Conservation (phyloP, 2,329 filamentous ascomycete genomes). For the Colletotrichum sp. region DNA sequence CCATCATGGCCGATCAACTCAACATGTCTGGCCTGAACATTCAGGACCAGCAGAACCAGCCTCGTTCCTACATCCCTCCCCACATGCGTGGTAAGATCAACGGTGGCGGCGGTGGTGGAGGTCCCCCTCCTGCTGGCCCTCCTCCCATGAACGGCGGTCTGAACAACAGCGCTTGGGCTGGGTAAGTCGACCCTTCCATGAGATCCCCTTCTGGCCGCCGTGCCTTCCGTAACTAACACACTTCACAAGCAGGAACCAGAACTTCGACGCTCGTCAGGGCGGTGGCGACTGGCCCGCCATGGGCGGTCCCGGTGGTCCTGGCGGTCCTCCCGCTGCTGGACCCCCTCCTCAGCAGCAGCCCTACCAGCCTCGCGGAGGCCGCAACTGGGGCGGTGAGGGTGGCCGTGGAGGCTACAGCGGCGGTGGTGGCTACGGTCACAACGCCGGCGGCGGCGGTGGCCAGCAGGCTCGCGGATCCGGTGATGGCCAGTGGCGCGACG, state of each 20-base stretch:
- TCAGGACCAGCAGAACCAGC: conserved; percentile 46
- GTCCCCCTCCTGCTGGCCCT: conserved; percentile 29
- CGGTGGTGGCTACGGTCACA: conserved; percentile 45
- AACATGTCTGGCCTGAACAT: conserved; percentile 81
- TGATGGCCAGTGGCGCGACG: conserved; percentile 95
- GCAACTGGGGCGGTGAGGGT: conserved; percentile 33
- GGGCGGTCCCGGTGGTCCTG: conserved; percentile 28
- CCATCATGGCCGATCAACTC: conserved; percentile 81
- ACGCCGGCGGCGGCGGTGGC: conserved; percentile 49
- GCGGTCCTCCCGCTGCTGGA: conserved; percentile 32
- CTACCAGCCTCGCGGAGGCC: conserved; percentile 16
- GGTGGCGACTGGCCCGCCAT: conserved; percentile 24
- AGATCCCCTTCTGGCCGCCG: conserved; percentile 22
- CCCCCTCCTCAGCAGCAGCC: conserved; percentile 24
- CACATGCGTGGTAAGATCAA: conserved; percentile 71
- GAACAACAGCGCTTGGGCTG: conserved; percentile 62
- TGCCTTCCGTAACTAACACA: background rate
- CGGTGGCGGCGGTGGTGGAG: conserved; percentile 23
- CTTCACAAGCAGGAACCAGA: conserved; percentile 24
- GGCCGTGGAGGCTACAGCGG: conserved; percentile 41
- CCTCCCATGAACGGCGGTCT: conserved; percentile 47
- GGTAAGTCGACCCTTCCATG: conserved; percentile 38
- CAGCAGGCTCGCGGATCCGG: conserved; percentile 79
- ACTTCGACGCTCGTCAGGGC: conserved; percentile 33
- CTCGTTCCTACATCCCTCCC: conserved; percentile 82